A percentile compares a stretch with the other conserved stretches of the same genome.
These are phyloP conservation scores for Cyberlindnera subsufficiens DNA, from an alignment of 805 yeast species.

Conservation along the genomic window DNA sequence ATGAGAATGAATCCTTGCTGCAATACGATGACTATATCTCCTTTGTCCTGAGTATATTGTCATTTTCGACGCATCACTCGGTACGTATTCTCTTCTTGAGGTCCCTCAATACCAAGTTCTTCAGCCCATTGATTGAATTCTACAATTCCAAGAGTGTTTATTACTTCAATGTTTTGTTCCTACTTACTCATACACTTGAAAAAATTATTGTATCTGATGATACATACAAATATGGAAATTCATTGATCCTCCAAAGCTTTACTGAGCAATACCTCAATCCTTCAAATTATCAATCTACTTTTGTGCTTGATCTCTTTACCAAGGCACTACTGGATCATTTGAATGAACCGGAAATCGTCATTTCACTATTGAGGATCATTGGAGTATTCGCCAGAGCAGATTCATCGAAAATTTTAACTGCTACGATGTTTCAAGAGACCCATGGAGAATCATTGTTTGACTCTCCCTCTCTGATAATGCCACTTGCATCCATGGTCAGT, in stretches of 20 bases:
- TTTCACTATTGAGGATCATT: slow-evolving; percentile 2
- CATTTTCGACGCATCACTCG: slow-evolving; percentile 7
- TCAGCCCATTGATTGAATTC: slow-evolving; percentile 7
- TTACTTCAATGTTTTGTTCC: slow-evolving; percentile 3
- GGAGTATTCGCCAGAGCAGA: slow-evolving; percentile 2
- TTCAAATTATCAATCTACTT: background rate
- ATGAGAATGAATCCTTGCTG: background rate
- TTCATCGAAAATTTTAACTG: slow-evolving; percentile 1
- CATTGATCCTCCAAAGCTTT: slow-evolving; percentile 1
- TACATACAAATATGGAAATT: background rate
- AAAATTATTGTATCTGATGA: slow-evolving; percentile 2
- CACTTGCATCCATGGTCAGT: background rate
- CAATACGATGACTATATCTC: slow-evolving; percentile 7
- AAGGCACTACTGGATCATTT: background rate
- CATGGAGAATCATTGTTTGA: background rate
- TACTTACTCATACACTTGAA: slow-evolving; percentile 9
- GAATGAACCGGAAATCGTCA: background rate
- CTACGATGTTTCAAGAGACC: slow-evolving; percentile 2
- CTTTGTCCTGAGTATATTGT: slow-evolving; percentile 8
- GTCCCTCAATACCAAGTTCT: slow-evolving; percentile 7
- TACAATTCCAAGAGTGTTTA: background rate
- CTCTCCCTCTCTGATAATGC: background rate
- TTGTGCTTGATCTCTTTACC: slow-evolving; percentile 2
- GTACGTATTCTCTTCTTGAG: slow-evolving; percentile 9
- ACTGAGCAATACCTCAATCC: slow-evolving; percentile 4